Conservation (phyloP, 495 filamentous ascomycete species). For the Penicillium daleae region DNA sequence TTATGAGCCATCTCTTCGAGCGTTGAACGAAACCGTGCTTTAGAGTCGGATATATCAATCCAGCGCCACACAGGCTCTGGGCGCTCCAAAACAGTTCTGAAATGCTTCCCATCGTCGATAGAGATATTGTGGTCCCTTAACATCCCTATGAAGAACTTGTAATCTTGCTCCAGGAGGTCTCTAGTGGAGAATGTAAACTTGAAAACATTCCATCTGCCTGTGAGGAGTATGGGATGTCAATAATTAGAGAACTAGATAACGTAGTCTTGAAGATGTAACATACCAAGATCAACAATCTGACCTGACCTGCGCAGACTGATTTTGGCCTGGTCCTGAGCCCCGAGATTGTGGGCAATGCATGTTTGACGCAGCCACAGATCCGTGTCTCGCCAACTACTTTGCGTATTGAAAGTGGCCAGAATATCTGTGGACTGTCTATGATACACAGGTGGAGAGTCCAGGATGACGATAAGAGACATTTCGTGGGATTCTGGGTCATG, state of each 20-base stretch:
- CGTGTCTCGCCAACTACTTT: constrained; percentile 61
- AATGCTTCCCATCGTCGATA: constrained; percentile 36
- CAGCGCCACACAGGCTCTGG: constrained; percentile 56
- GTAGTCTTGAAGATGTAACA: constrained; percentile 17
- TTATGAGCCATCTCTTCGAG: constrained; percentile 39
- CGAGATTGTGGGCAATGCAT: constrained; percentile 59
- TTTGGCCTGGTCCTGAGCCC: constrained; percentile 35
- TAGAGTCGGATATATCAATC: constrained; percentile 48
- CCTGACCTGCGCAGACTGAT: constrained; percentile 59
- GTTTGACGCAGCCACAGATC: constrained; percentile 80
- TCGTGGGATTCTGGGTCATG: constrained; percentile 33
- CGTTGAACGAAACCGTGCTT: constrained; percentile 25
- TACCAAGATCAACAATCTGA: constrained; percentile 77
- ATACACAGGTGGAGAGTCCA: constrained; percentile 68
- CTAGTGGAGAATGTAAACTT: constrained; percentile 35
- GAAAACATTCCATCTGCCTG: constrained; percentile 49
- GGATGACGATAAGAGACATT: constrained; percentile 57
- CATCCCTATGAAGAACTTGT: constrained; percentile 52
- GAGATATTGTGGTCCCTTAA: constrained; percentile 77
- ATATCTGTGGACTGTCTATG: constrained; percentile 57
- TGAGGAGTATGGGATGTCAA: constrained; percentile 5
- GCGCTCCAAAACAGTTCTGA: constrained; percentile 18
- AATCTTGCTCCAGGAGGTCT: constrained; percentile 38
- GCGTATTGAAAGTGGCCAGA: constrained; percentile 40
- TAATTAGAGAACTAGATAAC: neutral